Conservation (phyloP, 1,284 basidiomycete species). For the Puccinia novopanici region DNA sequence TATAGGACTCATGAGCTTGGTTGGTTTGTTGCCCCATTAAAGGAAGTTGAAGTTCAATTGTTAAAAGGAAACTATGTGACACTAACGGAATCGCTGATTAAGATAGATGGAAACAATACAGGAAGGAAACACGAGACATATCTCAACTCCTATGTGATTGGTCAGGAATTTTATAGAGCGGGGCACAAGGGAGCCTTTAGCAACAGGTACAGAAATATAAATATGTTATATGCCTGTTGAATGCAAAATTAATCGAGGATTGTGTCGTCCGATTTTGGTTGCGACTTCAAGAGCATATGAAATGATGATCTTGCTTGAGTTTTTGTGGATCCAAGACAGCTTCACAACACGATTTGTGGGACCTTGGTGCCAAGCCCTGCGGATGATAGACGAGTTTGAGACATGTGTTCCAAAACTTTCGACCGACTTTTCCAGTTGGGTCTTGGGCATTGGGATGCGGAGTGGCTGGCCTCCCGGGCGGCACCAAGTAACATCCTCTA, state of each 20-base stretch:
- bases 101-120: too few species aligned
- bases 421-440: constrained; percentile 4
- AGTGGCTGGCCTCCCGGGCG: constrained; percentile 17
- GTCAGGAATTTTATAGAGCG: too few species aligned
- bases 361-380: neutral
- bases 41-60: too few species aligned
- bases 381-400: neutral
- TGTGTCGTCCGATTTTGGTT: neutral
- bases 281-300: neutral
- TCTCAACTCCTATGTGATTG: too few species aligned
- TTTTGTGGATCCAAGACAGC: neutral
- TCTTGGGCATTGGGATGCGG: constrained; percentile 14
- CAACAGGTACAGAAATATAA: too few species aligned
- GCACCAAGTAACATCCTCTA: constrained; percentile 21
- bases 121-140: too few species aligned
- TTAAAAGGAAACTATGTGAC: too few species aligned
- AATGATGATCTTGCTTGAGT: neutral
- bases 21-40: too few species aligned
- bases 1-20: too few species aligned
- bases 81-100: too few species aligned
- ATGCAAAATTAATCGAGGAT: neutral
- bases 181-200: too few species aligned
- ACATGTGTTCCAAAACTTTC: constrained; percentile 16
- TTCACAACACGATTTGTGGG: neutral
- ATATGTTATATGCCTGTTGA: neutral